Conservation (phyloP, 257 asterid species). For the Knoxia roxburghii region DNA sequence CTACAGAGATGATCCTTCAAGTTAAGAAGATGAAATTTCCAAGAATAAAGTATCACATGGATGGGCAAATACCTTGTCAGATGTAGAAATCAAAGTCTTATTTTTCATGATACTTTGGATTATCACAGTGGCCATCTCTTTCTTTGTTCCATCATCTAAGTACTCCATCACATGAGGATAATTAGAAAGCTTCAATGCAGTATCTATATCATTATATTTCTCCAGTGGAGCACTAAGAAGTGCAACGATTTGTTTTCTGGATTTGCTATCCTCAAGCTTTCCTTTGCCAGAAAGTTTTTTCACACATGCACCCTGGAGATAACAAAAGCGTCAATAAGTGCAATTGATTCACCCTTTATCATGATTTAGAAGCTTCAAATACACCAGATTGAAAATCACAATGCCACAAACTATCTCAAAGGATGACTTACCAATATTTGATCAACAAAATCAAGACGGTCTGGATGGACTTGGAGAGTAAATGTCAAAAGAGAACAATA, state of each 20-base stretch:
- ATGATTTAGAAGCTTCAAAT: not conserved
- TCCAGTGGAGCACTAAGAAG: conserved; percentile 97
- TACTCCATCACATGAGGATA: conserved; percentile 83
- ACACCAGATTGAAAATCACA: not conserved
- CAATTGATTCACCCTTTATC: conserved; percentile 6
- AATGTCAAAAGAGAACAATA: conserved; percentile 91
- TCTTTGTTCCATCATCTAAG: conserved; percentile 72
- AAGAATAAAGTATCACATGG: conserved; percentile 12
- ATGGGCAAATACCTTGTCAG: conserved; percentile 66
- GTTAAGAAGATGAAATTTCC: conserved; percentile 24
- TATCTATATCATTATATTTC: conserved; percentile 92
- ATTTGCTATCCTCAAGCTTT: conserved; percentile 75
- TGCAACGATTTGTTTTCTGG: conserved; percentile 86
- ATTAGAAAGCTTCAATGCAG: conserved; percentile 81
- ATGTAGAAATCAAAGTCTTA: conserved; percentile 66
- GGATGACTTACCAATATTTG: conserved; percentile 70
- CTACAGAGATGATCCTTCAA: conserved; percentile 41
- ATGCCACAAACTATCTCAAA: not conserved
- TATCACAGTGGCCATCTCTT: conserved; percentile 91
- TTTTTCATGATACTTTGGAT: conserved; percentile 79
- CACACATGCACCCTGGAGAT: conserved; percentile 79
- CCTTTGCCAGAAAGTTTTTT: conserved; percentile 77
- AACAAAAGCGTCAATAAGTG: not conserved
- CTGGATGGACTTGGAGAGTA: conserved; percentile 94
- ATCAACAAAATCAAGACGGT: conserved; percentile 94